Base-by-base conservation (phyloP, 176 grass and related monocot genomes). In the Aegilops sharonensis region DNA sequence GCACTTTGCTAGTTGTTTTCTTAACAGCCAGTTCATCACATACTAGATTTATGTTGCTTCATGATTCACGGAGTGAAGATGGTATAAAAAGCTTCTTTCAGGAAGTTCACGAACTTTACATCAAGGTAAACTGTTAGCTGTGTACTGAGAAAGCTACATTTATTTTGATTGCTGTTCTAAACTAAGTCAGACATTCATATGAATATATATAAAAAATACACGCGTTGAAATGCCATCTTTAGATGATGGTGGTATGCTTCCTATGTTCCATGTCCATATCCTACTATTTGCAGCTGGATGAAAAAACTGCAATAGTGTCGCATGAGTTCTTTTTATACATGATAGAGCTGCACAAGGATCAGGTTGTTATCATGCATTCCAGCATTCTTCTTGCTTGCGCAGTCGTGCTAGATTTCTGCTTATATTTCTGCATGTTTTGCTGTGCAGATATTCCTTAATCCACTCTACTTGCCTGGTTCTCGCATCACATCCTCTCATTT, bases 1-100 rank as follows among this genome's bases (percentile, higher is more conserved):
- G 50, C 50, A 54, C 50, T 54, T 54, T 54, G 50, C 50, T 54
- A 54, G 15, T 74, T 66, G 56, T 88, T 71, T 86, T 84, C 88
- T 96, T 88, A 85, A 88, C 77, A 0, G 27, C 34, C 39, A 88
- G 11, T 64, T 39, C 40, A 50, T 39, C 87, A 94, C 94, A 94
- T 91, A 91, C 90, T 89, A 95, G 90, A 91, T 92, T 95, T 84
- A 92, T 98, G 96, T 61, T 98, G 68, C 86, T 94, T 85, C 93
- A 98, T 91, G 93, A 98, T 39, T 92, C 90, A 8, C 65, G 82
- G 25, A 95, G 90, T 10, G 92, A 92, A 27, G 92, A 95, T 83
- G 94, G 84, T 25, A 92, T 95, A 86, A 95, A 92, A 81, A 95
- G 87, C 83, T 98, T 95, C 48, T 94, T 98, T 83, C 90, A 94